Evolutionary conservation across 1,139 yeast genomes (phyloP).

Genomic region (Pichia sp.): DNA sequence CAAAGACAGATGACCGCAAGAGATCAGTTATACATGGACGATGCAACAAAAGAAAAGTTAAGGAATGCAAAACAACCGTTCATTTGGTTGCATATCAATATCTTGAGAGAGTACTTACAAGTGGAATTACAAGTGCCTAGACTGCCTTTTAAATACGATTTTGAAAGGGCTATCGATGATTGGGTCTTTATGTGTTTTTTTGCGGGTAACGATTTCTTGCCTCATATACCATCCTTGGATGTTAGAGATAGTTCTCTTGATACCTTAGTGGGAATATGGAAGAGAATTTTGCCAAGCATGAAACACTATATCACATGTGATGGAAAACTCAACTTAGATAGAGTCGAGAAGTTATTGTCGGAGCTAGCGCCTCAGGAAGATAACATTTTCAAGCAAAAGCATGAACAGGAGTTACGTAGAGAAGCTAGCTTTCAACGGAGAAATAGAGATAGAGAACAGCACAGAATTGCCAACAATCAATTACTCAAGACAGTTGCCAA

Average conservation of each 20-base stretch:
- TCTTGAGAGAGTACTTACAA: constrained; percentile 80
- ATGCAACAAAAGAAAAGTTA: constrained; percentile 48
- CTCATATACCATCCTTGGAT: constrained; percentile 91
- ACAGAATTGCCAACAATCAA: constrained; percentile 28
- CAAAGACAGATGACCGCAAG: constrained; percentile 42
- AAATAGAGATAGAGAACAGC: constrained; percentile 35
- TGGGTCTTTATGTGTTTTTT: constrained; percentile 99
- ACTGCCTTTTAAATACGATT: constrained; percentile 67
- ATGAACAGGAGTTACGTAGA: constrained; percentile 60
- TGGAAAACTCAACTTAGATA: constrained; percentile 67
- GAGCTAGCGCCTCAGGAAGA: constrained; percentile 70
- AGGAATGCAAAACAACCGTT: constrained; percentile 77
- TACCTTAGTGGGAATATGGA: constrained; percentile 76
- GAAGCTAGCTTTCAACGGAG: constrained; percentile 60
- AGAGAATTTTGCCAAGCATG: constrained; percentile 55
- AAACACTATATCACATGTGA: constrained; percentile 84
- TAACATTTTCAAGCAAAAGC: constrained; percentile 65
- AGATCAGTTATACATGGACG: constrained; percentile 52
- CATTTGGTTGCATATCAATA: constrained; percentile 87
- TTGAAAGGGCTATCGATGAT: constrained; percentile 95
- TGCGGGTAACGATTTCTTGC: constrained; percentile 97
- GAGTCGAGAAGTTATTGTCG: constrained; percentile 66
- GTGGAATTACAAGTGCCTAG: constrained; percentile 72
- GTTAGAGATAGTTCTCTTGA: constrained; percentile 95
- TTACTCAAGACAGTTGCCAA: constrained; percentile 33